Conservation (phyloP, 176 grass and related monocot species). For the Oryza rufipogon region DNA sequence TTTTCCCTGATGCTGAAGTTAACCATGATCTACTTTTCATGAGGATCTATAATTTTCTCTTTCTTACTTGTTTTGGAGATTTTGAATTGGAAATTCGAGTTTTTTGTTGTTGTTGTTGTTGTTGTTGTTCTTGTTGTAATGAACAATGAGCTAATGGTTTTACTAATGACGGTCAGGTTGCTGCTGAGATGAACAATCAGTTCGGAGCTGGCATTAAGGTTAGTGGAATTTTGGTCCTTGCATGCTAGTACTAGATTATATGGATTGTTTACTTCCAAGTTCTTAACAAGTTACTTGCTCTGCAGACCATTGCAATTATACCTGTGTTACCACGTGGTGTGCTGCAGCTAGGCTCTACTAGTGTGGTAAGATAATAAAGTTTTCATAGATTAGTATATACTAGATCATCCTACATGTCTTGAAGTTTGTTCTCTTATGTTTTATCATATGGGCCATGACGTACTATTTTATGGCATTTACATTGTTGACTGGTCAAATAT, state of each 20-base stretch:
- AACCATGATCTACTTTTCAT: conserved; percentile 7
- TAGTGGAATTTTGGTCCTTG: conserved; percentile 4
- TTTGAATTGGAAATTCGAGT: background rate
- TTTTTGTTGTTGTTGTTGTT: background rate
- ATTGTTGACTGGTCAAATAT: conserved; percentile 54
- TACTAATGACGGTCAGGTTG: conserved; percentile 45
- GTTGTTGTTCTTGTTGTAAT: background rate
- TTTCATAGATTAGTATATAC: conserved; percentile 40
- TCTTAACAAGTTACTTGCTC: conserved; percentile 42
- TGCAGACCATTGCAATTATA: conserved; percentile 80
- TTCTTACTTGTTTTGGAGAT: conserved; percentile 32
- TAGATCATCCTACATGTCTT: conserved; percentile 36
- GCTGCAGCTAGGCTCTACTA: conserved; percentile 72
- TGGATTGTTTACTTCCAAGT: background rate
- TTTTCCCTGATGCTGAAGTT: conserved; percentile 31
- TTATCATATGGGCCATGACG: conserved; percentile 29
- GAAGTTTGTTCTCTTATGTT: conserved; percentile 36
- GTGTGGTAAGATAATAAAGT: conserved; percentile 56
- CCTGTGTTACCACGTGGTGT: conserved; percentile 80
- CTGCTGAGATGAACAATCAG: conserved; percentile 67
- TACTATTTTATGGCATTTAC: conserved; percentile 38
- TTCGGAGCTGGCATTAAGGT: conserved; percentile 71
- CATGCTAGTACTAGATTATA: conserved; percentile 29
- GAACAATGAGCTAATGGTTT: conserved; percentile 28
- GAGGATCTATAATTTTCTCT: conserved; percentile 13